Evolutionary conservation across 176 grass and related monocot genomes (phyloP).

Genomic region (Saccharum spontaneum): DNA sequence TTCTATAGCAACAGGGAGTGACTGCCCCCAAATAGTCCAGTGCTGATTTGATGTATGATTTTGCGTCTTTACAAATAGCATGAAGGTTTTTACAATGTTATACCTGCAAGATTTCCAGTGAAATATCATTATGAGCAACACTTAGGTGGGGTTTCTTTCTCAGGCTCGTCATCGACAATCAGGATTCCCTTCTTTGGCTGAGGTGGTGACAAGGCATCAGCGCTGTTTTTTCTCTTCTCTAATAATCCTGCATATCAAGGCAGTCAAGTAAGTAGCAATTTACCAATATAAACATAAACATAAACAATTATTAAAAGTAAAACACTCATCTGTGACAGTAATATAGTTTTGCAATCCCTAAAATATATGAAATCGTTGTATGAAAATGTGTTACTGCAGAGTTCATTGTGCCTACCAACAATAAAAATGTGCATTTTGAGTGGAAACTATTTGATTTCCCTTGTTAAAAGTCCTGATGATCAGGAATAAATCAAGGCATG

Average conservation of each 20-base stretch:
- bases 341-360: neutral
- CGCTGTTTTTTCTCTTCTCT: conserved; percentile 59
- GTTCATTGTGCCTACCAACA: neutral
- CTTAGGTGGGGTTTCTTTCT: conserved; percentile 67
- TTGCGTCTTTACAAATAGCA: neutral
- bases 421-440: neutral
- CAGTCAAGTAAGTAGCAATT: conserved; percentile 5
- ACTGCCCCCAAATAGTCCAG: neutral
- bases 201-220: conserved; percentile 36
- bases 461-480: neutral
- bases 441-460: neutral
- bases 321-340: neutral
- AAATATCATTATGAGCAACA: conserved; percentile 60
- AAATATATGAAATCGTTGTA: neutral
- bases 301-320: neutral
- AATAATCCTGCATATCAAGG: conserved; percentile 51
- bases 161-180: conserved; percentile 65
- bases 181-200: conserved; percentile 60
- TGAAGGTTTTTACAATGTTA: conserved; percentile 1
- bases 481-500: neutral
- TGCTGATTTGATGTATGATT: neutral
- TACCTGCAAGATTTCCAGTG: neutral
- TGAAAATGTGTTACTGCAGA: neutral
- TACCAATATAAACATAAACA: neutral
- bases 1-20: neutral